Conservation (phyloP, 2,329 filamentous ascomycete species). For the Emericellopsis cladophorae region DNA sequence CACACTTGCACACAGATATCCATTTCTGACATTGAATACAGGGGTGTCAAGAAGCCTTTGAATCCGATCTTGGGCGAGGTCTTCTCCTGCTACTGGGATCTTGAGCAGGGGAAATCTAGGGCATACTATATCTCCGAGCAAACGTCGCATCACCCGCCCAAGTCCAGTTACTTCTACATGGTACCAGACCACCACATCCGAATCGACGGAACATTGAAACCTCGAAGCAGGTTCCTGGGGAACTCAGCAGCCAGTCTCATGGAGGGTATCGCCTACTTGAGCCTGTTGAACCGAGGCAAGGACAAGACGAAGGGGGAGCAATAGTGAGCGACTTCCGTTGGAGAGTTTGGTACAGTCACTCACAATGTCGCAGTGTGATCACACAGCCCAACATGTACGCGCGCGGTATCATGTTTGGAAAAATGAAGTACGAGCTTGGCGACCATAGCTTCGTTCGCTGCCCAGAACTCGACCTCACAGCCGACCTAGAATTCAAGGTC, state of each 20-base stretch:
- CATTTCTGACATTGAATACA: constrained; percentile 19
- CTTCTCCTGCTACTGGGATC: constrained; percentile 93
- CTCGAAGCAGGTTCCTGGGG: constrained; percentile 85
- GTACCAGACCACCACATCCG: constrained; percentile 86
- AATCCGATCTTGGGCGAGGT: constrained; percentile 94
- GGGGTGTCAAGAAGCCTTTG: constrained; percentile 94
- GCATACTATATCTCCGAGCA: constrained; percentile 97
- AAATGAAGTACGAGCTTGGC: constrained; percentile 98
- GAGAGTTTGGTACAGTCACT: neutral
- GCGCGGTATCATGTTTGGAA: constrained; percentile 89
- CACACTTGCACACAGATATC: neutral
- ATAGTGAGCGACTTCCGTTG: constrained; percentile 53
- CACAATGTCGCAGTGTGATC: constrained; percentile 48
- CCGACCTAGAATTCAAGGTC: constrained; percentile 95
- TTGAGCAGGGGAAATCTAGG: constrained; percentile 59
- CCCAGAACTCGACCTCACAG: constrained; percentile 73
- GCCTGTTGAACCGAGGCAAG: constrained; percentile 64
- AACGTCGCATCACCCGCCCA: constrained; percentile 94
- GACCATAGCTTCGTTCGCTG: constrained; percentile 91
- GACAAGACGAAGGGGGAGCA: constrained; percentile 57
- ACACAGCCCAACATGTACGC: constrained; percentile 99
- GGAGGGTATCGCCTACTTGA: constrained; percentile 87
- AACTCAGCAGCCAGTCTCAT: constrained; percentile 97
- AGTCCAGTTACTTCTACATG: constrained; percentile 99
- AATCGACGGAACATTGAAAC: constrained; percentile 91